These are phyloP conservation scores for Trametes maxima DNA, from an alignment of 768 basidiomycete species.

Conservation along the genomic window DNA sequence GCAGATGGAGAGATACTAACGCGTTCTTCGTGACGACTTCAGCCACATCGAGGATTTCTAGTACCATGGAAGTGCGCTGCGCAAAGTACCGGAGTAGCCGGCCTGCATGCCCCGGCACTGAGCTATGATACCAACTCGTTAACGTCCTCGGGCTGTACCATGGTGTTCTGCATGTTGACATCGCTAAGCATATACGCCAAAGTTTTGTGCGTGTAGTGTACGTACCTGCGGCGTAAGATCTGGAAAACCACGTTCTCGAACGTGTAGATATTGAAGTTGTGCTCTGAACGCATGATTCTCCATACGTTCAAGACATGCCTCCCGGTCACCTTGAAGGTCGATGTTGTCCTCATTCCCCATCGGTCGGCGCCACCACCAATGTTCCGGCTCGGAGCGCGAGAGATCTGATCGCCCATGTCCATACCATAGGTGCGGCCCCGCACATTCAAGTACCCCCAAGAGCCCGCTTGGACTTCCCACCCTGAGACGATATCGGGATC, in stretches of 20 bases:
- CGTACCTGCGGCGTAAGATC: slow-evolving; percentile 72
- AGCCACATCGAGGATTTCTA: slow-evolving; percentile 79
- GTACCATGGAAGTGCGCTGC: slow-evolving; percentile 63
- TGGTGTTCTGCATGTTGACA: slow-evolving; percentile 58
- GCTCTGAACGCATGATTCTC: slow-evolving; percentile 89
- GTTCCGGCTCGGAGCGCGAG: slow-evolving; percentile 63
- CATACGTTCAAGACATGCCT: slow-evolving; percentile 92
- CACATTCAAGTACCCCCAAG: slow-evolving; percentile 89
- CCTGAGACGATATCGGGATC: slow-evolving; percentile 93
- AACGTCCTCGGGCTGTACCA: slow-evolving; percentile 65
- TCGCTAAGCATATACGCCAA: not conserved
- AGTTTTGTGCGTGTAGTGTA: not conserved
- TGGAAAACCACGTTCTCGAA: slow-evolving; percentile 92
- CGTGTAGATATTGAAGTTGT: slow-evolving; percentile 74
- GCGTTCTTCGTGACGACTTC: slow-evolving; percentile 90
- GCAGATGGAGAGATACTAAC: slow-evolving; percentile 47
- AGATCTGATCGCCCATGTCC: slow-evolving; percentile 71
- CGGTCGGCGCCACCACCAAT: slow-evolving; percentile 48
- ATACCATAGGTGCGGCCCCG: slow-evolving; percentile 70
- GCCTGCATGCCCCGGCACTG: slow-evolving; percentile 54
- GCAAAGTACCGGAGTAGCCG: slow-evolving; percentile 64
- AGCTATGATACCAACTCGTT: slow-evolving; percentile 68
- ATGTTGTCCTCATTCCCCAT: slow-evolving; percentile 75
- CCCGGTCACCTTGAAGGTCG: slow-evolving; percentile 83
- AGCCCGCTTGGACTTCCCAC: slow-evolving; percentile 87